Evolutionary conservation across 495 filamentous ascomycete genomes (phyloP), one percentile per base, ranked within the genome.

Genomic region (Halenospora varia): DNA sequence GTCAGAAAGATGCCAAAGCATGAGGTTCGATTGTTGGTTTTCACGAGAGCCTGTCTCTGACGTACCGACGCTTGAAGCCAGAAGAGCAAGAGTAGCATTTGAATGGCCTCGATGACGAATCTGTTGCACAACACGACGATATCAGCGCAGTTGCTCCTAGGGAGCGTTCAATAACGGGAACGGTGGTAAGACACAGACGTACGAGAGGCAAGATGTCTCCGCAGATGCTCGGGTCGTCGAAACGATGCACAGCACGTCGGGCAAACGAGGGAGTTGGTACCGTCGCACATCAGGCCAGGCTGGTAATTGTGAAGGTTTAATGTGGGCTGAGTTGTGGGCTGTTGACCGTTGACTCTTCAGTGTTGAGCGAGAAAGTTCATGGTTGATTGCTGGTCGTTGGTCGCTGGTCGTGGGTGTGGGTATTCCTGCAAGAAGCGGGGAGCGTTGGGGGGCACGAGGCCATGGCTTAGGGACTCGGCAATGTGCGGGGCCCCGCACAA

Each of bases 51-150:
- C 29, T 35, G 29, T 35, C 29, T 35, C 29, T 40, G 39, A 24
- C 52, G 44, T 54, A 54, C 52, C 52, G 52, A 20, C 52, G 52
- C 23, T 54, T 54, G 52, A 54, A 54, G 41, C 15, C 35, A 45
- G 39, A 54, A 25, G 13, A 10, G 41, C 52, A 54, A 54, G 23
- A 40, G 13, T n/a, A 18, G 41, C 52, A 54, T 54, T 54, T 44
- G 41, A 54, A 54, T 20, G 49, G 49, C 26, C 49, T 24, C 19
- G 25, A 39, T 20, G 26, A 52, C 49, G 49, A 52, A n/a, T 52
- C 49, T 52, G 26, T 54, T 35, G 29, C 13, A 13, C 29, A 35
- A 4, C 29, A 35, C 6, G 13, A 13, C 6, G 13, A 13, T 35
- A 13, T 35, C 13, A 35, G 29, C 29, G 29, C 29, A 35, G 29